Base-by-base conservation (phyloP, 768 basidiomycete species). In the Naganishia kalamii region DNA sequence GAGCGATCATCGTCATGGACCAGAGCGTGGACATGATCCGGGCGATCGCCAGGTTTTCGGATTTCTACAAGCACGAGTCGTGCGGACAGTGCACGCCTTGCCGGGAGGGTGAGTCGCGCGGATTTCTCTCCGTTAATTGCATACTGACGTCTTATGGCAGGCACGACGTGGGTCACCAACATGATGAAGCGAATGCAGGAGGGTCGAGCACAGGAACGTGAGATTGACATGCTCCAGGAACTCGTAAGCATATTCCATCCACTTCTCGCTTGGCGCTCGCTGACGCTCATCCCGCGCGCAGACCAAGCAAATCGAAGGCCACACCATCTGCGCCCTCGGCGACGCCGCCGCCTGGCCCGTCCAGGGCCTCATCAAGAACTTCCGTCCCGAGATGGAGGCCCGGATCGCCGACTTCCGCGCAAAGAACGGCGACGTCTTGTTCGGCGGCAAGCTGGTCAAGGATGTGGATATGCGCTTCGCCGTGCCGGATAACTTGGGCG, bases 261-360 rank as follows among this genome's bases (percentile, higher is more conserved):
- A 5, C 40, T 1, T 32, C 32, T 5, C 30, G n/a, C n/a, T 6
- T 4, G 5, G 7, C 35, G 4, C 25, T 25, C 62, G 29, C 62
- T 61, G 25, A 61, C 25, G 12, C 6, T 5, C 3, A n/a, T 27
- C 33, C 21, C 40, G 19, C 33, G 2, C 19, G 21, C 21, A 48
- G 30, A 59, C 64, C 54, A 96, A 94, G 85, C 92, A 96, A 86
- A 83, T 97, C 23, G 92, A 94, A 79, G 92, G 92, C 13, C 88
- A 91, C 68, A 98, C 93, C 15, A 97, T 98, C 71, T 98, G 94
- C 69, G 94, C 94, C 10, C 83, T 96, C 30, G 94, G 94, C 11
- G 94, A 98, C 68, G 94, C 94, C 11, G 93, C 94, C 19, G 94
- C 94, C 4, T 97, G 94, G 94, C 94, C 93, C 7, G 93, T 98